A percentile compares a stretch with the other conserved stretches of the same genome.
Evolutionary conservation across 768 basidiomycete genomes (phyloP).

Genomic region (Austroboletus eburneus): DNA sequence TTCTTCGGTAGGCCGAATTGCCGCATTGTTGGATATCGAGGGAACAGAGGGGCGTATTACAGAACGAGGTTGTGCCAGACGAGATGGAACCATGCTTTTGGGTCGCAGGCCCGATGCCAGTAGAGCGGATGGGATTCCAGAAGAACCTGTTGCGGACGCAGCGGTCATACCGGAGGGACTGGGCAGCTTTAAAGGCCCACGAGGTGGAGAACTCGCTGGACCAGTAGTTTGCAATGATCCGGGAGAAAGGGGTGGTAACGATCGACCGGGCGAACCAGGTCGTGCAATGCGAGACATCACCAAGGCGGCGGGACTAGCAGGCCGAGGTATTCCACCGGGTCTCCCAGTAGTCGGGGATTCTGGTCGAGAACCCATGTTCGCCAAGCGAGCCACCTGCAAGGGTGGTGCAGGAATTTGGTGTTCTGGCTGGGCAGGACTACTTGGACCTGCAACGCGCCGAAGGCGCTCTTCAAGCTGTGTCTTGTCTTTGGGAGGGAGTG

Average conservation of each 20-base stretch:
- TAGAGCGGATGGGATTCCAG: constrained; percentile 31
- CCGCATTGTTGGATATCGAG: constrained; percentile 20
- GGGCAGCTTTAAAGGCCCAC: constrained; percentile 40
- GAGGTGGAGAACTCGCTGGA: constrained; percentile 49
- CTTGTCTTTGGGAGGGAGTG: constrained; percentile 79
- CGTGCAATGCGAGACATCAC: constrained; percentile 39
- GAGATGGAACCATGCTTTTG: constrained; percentile 70
- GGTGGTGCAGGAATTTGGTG: constrained; percentile 41
- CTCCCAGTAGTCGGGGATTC: constrained; percentile 44
- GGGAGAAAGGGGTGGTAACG: constrained; percentile 36
- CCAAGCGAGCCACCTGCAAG: constrained; percentile 53
- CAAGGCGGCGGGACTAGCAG: constrained; percentile 44
- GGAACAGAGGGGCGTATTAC: constrained; percentile 30
- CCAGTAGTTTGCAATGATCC: constrained; percentile 33
- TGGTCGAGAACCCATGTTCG: constrained; percentile 42
- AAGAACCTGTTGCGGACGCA: constrained; percentile 7
- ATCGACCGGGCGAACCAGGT: constrained; percentile 38
- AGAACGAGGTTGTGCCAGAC: constrained; percentile 62
- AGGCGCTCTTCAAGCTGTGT: constrained; percentile 89
- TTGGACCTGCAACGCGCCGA: constrained; percentile 72
- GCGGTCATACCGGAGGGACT: constrained; percentile 18
- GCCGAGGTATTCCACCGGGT: constrained; percentile 42
- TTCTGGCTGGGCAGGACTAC: constrained; percentile 37
- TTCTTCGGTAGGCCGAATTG: constrained; percentile 22
- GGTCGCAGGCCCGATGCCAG: constrained; percentile 46